These are phyloP conservation scores for Globisporangium takayamanum DNA, from an alignment of 352 stramenopile genomes.

Conservation along the genomic window DNA sequence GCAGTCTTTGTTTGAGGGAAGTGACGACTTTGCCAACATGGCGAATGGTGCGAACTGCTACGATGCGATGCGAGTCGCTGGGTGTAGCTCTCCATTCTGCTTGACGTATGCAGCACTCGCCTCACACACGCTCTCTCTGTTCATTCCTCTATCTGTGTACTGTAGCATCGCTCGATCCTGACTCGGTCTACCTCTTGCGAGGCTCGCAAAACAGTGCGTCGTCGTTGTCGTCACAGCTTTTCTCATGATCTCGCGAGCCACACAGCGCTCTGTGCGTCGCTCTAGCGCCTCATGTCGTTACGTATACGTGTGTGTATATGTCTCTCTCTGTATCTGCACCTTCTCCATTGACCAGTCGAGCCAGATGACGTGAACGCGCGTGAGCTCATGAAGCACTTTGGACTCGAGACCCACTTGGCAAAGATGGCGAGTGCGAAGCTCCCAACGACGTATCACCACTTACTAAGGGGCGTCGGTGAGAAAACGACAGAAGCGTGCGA, in stretches of 20 bases:
- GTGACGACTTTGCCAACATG: conserved; percentile 2
- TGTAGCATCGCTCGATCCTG: conserved; percentile 26
- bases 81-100: background rate
- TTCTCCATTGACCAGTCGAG: conserved; percentile 32
- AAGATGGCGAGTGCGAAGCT: conserved; percentile 59
- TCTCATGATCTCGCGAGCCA: background rate
- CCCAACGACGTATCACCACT: conserved; percentile 62
- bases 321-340: background rate
- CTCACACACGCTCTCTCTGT: background rate
- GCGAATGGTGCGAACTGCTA: conserved; percentile 6
- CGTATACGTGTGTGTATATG: background rate
- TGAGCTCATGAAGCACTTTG: conserved; percentile 59
- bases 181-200: conserved; percentile 54
- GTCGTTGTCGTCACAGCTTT: background rate
- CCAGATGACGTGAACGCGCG: conserved; percentile 50
- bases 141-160: background rate
- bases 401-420: conserved; percentile 48
- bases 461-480: conserved; percentile 63
- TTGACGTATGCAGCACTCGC: no score
- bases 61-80: background rate
- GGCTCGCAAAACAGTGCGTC: conserved; percentile 50
- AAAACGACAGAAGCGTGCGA: conserved; percentile 23
- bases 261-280: background rate
- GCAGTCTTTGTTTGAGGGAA: background rate
- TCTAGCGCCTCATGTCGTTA: background rate